Conservation (phyloP, 2,329 filamentous ascomycete species). For the Endoconidiophora laricicola region DNA sequence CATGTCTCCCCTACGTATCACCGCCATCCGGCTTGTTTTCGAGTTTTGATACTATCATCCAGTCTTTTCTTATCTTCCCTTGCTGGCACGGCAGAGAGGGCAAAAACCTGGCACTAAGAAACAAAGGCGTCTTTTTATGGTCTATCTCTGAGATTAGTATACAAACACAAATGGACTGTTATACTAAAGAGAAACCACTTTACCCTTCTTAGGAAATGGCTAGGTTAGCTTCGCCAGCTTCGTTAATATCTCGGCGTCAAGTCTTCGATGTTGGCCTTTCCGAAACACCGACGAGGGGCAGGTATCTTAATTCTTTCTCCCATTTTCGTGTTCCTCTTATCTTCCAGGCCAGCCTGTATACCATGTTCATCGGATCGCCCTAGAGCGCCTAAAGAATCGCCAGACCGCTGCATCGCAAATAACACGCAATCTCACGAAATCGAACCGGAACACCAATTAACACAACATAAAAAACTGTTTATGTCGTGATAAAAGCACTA, state of each 20-base stretch:
- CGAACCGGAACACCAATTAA: slow-evolving; percentile 3
- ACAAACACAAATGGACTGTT: neutral
- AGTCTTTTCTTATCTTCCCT: too few species aligned
- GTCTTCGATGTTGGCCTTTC: neutral
- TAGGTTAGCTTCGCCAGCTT: neutral
- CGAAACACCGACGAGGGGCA: slow-evolving; percentile 7
- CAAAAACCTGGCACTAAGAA: neutral
- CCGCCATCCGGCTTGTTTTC: too few species aligned
- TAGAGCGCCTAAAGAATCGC: neutral
- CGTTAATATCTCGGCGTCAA: slow-evolving; percentile 10
- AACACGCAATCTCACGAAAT: slow-evolving; percentile 8
- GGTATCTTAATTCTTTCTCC: too few species aligned
- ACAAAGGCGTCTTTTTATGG: neutral
- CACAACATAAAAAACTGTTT: neutral
- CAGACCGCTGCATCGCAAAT: neutral
- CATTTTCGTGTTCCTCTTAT: too few species aligned
- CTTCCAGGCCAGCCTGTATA: too few species aligned
- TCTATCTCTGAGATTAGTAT: too few species aligned
- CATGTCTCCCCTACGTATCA: too few species aligned
- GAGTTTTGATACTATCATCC: too few species aligned
- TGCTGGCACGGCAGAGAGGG: too few species aligned
- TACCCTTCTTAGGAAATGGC: neutral
- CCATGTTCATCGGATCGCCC: neutral
- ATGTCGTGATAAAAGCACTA: too few species aligned
- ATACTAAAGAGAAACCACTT: neutral